Conservation (phyloP, 768 basidiomycete species). For the Lanmaoa rubissima region DNA sequence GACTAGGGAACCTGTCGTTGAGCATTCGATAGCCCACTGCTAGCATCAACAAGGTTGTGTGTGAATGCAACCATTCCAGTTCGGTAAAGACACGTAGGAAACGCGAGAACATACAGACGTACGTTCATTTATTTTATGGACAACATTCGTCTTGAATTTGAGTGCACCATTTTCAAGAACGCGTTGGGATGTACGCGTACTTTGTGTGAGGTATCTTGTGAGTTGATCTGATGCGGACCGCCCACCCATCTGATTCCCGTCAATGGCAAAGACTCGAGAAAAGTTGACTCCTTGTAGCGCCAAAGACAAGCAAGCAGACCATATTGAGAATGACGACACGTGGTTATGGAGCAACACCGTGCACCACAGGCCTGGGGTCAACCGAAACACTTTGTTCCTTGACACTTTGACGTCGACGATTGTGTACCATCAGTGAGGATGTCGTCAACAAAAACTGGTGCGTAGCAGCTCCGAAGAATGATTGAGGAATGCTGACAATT, state of each 20-base stretch:
- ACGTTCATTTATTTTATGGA: not conserved
- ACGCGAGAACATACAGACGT: no score
- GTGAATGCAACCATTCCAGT: no score
- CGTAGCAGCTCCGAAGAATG: not conserved
- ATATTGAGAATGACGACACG: not conserved
- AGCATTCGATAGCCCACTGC: no score
- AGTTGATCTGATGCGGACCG: no score
- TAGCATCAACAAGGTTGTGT: no score
- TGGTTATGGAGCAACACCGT: not conserved
- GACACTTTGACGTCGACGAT: no score
- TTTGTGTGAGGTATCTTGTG: no score
- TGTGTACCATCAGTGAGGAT: not conserved
- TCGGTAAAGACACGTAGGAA: no score
- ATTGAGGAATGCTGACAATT: not conserved
- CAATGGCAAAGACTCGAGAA: no score
- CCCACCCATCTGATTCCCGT: no score
- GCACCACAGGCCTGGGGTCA: not conserved
- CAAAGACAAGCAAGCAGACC: not conserved
- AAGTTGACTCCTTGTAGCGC: not conserved
- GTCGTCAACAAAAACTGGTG: not conserved
- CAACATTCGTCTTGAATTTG: not conserved
- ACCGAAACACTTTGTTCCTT: not conserved
- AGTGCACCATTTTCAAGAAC: not conserved
- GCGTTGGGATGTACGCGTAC: no score
- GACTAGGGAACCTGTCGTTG: no score